A percentile compares a stretch with the other conserved stretches of the same genome.
Evolutionary conservation across 2,329 filamentous ascomycete species (phyloP).

Genomic region (Calonectria montana): DNA sequence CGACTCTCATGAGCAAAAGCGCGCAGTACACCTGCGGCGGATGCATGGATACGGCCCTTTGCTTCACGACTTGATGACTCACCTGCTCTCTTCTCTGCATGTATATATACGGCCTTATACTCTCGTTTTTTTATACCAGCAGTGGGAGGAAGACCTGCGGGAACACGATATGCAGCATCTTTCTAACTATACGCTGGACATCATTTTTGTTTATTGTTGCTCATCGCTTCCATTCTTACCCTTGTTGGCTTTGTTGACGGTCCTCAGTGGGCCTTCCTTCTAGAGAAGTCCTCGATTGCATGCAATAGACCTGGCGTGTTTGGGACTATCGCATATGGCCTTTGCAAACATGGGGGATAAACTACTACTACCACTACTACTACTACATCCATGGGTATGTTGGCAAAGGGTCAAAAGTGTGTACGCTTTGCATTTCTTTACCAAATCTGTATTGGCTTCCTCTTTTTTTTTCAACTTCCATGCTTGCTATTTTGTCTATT

Average conservation of each 20-base stretch:
- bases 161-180: conserved; percentile 6
- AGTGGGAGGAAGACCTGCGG: not conserved
- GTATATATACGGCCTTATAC: conserved; percentile 18
- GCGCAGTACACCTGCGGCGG: conserved; percentile 1
- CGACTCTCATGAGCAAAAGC: not conserved
- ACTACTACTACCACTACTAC: conserved; percentile 1
- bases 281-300: not conserved
- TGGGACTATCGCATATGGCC: conserved; percentile 15
- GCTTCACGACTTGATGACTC: conserved; percentile 24
- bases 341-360: not conserved
- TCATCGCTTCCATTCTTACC: conserved; percentile 2
- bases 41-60: conserved; percentile 23
- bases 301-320: not conserved
- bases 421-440: conserved; percentile 3
- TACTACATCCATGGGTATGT: not conserved
- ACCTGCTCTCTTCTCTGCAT: conserved; percentile 14
- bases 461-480: not conserved
- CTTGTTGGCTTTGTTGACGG: conserved; percentile 14
- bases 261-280: not conserved
- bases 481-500: not conserved
- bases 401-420: conserved; percentile 5
- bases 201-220: conserved; percentile 21
- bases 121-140: conserved; percentile 18
- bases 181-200: conserved; percentile 1
- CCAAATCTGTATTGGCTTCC: not conserved